Percentiles rank a stretch among this genome's conserved stretches.
Conservation (phyloP, 1,284 basidiomycete genomes). For the Malassezia caprae region DNA sequence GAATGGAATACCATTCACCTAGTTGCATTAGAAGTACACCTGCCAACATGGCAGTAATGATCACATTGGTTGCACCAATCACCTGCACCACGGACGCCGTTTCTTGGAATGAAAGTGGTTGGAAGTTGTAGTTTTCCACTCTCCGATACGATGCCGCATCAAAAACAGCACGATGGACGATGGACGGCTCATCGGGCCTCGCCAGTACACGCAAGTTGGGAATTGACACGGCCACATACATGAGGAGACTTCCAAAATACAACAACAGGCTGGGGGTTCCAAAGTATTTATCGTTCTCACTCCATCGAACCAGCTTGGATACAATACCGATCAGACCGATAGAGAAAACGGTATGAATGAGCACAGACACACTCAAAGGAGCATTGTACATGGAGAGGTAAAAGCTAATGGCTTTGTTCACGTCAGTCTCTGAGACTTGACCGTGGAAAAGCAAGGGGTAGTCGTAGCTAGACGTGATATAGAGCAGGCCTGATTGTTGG, state of each 20-base stretch:
- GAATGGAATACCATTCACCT: slow-evolving; percentile 29
- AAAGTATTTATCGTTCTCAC: slow-evolving; percentile 45
- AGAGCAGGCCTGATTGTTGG: slow-evolving; percentile 30
- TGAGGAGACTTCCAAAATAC: slow-evolving; percentile 37
- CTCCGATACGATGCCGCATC: not conserved
- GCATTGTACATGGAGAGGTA: slow-evolving; percentile 38
- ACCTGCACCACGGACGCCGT: slow-evolving; percentile 30
- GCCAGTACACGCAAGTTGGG: slow-evolving; percentile 40
- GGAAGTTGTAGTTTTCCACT: not conserved
- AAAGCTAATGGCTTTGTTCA: slow-evolving; percentile 36
- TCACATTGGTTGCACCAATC: slow-evolving; percentile 39
- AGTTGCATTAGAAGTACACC: slow-evolving; percentile 41
- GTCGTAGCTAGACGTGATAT: slow-evolving; percentile 41
- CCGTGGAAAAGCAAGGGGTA: slow-evolving; percentile 40
- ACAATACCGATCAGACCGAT: slow-evolving; percentile 39
- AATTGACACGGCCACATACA: slow-evolving; percentile 38
- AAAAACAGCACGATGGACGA: slow-evolving; percentile 10
- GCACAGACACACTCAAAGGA: slow-evolving; percentile 32
- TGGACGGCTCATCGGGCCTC: slow-evolving; percentile 30
- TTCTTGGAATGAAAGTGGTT: slow-evolving; percentile 27
- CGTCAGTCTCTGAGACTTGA: slow-evolving; percentile 6
- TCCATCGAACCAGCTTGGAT: slow-evolving; percentile 45
- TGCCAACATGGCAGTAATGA: slow-evolving; percentile 28
- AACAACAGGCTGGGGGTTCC: slow-evolving; percentile 38
- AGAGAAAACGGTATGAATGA: slow-evolving; percentile 42